Evolutionary conservation across 306 rosid species (phyloP).

Genomic region (Elaeagnus macrophylla): DNA sequence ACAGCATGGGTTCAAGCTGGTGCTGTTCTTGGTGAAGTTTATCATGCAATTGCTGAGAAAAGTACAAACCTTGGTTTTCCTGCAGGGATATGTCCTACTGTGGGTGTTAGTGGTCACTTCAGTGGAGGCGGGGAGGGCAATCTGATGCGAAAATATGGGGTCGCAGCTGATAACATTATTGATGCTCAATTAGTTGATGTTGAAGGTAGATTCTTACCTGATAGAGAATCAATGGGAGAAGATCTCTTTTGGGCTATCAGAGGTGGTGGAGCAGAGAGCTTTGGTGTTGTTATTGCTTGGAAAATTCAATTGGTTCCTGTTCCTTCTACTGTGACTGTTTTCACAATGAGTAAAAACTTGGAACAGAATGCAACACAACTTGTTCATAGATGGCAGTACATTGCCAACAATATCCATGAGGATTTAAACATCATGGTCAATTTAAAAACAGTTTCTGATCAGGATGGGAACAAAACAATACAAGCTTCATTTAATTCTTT

Average conservation of each 20-base stretch:
- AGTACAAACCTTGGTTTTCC: slow-evolving; percentile 25
- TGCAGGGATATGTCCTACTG: slow-evolving; percentile 28
- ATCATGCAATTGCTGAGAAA: slow-evolving; percentile 22
- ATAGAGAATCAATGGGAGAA: slow-evolving; percentile 57
- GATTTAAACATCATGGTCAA: slow-evolving; percentile 24
- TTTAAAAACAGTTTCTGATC: slow-evolving; percentile 23
- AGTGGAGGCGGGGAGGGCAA: slow-evolving; percentile 24
- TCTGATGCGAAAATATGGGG: slow-evolving; percentile 47
- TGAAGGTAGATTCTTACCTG: slow-evolving; percentile 35
- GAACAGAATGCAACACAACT: slow-evolving; percentile 41
- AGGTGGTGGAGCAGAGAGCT: slow-evolving; percentile 69
- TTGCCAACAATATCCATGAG: slow-evolving; percentile 40
- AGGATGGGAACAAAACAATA: slow-evolving; percentile 36
- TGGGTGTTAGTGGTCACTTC: slow-evolving; percentile 21
- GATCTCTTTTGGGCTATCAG: slow-evolving; percentile 65
- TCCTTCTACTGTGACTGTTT: slow-evolving; percentile 48
- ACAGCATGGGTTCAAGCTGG: slow-evolving; percentile 16
- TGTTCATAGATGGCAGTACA: slow-evolving; percentile 50
- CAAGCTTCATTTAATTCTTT: slow-evolving; percentile 45
- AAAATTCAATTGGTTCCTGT: slow-evolving; percentile 50
- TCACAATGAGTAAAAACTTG: slow-evolving; percentile 28
- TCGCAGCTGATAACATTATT: slow-evolving; percentile 51
- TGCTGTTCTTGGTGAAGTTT: slow-evolving; percentile 25
- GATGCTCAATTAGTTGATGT: slow-evolving; percentile 49
- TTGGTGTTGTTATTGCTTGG: slow-evolving; percentile 58